phyloP scores from a whole-genome alignment of 2,329 filamentous ascomycete genomes.

The Neofusicoccum parvum region DNA sequence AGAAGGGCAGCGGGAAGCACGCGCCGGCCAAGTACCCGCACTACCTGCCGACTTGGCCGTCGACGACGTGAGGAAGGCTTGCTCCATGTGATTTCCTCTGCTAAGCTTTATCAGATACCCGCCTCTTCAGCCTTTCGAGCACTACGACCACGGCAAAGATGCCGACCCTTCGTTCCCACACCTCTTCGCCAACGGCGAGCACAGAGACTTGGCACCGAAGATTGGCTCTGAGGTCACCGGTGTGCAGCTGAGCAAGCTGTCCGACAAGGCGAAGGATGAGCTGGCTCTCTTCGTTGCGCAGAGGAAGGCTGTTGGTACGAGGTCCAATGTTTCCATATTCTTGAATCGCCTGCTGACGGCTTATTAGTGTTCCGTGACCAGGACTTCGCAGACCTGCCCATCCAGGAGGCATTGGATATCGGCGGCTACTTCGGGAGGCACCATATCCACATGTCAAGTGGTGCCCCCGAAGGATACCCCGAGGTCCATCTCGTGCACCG shows the following conservation, averaged over 20 bases:
- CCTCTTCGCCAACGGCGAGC: slow-evolving; percentile 58
- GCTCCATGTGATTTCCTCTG: slow-evolving; percentile 15
- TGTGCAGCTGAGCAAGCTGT: slow-evolving; percentile 70
- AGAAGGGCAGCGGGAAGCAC: slow-evolving; percentile 56
- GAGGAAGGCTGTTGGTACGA: slow-evolving; percentile 70
- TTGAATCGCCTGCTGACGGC: neutral
- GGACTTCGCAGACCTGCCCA: slow-evolving; percentile 66
- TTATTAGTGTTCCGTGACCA: slow-evolving; percentile 68
- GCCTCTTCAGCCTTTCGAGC: slow-evolving; percentile 69
- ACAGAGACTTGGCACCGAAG: slow-evolving; percentile 68
- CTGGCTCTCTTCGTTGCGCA: slow-evolving; percentile 74
- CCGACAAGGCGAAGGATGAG: slow-evolving; percentile 71
- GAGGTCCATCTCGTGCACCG: slow-evolving; percentile 80
- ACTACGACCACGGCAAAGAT: slow-evolving; percentile 75
- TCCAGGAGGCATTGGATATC: slow-evolving; percentile 68
- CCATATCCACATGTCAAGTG: slow-evolving; percentile 80
- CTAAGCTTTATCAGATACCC: slow-evolving; percentile 51
- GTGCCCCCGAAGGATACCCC: slow-evolving; percentile 71
- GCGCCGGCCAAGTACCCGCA: slow-evolving; percentile 66
- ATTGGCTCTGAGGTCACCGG: slow-evolving; percentile 74
- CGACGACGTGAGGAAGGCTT: slow-evolving; percentile 47
- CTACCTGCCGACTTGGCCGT: slow-evolving; percentile 73
- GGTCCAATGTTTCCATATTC: neutral
- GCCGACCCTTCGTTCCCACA: slow-evolving; percentile 71
- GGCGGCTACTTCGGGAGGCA: slow-evolving; percentile 78